These are phyloP conservation scores for Leccinum incarnatum DNA, from an alignment of 768 basidiomycete genomes.

Conservation along the genomic window DNA sequence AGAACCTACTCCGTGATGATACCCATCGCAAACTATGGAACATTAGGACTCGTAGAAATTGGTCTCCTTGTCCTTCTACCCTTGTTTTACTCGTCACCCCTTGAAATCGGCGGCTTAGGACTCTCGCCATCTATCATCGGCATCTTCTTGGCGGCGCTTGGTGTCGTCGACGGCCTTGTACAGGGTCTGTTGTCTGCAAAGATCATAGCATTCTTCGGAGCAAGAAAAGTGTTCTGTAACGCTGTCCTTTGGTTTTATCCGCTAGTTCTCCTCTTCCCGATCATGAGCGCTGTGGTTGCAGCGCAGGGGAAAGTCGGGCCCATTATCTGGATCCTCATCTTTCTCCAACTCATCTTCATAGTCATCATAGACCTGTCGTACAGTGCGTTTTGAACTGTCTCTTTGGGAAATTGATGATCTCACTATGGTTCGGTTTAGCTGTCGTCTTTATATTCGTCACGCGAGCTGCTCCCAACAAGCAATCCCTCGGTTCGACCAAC, in stretches of 20 bases:
- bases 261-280: conserved; percentile 42
- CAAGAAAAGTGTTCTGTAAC: conserved; percentile 38
- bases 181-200: conserved; percentile 42
- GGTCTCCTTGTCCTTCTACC: conserved; percentile 39
- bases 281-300: conserved; percentile 41
- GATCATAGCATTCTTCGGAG: conserved; percentile 40
- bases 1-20: conserved; percentile 35
- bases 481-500: conserved; percentile 55
- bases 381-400: conserved; percentile 28
- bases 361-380: conserved; percentile 42
- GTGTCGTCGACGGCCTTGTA: conserved; percentile 36
- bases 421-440: conserved; percentile 23
- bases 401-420: background rate
- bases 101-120: conserved; percentile 42
- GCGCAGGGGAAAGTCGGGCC: conserved; percentile 30
- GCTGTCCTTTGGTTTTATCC: conserved; percentile 39
- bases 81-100: conserved; percentile 44
- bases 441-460: conserved; percentile 56
- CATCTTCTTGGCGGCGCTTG: conserved; percentile 34
- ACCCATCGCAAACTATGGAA: conserved; percentile 42
- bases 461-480: conserved; percentile 49
- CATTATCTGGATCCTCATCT: conserved; percentile 38
- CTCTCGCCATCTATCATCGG: conserved; percentile 43
- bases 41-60: conserved; percentile 43
- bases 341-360: conserved; percentile 21